Evolutionary conservation across 306 rosid genomes (phyloP).

Genomic region (Hylodesmum podocarpum): DNA sequence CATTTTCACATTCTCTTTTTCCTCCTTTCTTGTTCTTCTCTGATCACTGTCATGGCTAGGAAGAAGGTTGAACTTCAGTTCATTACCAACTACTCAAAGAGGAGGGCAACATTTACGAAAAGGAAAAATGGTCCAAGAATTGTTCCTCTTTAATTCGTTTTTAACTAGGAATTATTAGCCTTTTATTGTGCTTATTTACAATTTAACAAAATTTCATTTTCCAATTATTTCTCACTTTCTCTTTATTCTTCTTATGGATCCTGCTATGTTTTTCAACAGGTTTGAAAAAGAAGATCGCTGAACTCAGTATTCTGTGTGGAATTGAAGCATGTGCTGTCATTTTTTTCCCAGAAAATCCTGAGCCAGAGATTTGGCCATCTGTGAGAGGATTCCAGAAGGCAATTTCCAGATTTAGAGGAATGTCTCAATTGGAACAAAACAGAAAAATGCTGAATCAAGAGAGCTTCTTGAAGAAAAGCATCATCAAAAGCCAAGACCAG

Average conservation of each 20-base stretch:
- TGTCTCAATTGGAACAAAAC: background rate
- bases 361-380: constrained; percentile 45
- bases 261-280: background rate
- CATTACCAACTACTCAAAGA: constrained; percentile 21
- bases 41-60: constrained; percentile 20
- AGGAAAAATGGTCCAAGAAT: constrained; percentile 12
- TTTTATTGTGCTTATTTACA: background rate
- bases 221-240: background rate
- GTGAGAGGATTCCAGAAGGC: background rate
- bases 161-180: background rate
- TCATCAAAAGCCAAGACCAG: constrained; percentile 12
- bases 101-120: constrained; percentile 26
- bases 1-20: background rate
- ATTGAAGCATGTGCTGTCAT: constrained; percentile 37
- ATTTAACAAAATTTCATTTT: background rate
- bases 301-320: constrained; percentile 22
- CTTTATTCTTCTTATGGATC: background rate
- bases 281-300: constrained; percentile 1
- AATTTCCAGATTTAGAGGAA: background rate
- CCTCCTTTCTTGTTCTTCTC: background rate
- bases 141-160: background rate
- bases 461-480: constrained; percentile 8
- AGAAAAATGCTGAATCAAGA: constrained; percentile 34
- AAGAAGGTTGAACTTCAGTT: constrained; percentile 23
- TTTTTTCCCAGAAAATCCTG: background rate